Conservation (phyloP, 169 alveolate genomes). For the Toxoplasma gondii region DNA sequence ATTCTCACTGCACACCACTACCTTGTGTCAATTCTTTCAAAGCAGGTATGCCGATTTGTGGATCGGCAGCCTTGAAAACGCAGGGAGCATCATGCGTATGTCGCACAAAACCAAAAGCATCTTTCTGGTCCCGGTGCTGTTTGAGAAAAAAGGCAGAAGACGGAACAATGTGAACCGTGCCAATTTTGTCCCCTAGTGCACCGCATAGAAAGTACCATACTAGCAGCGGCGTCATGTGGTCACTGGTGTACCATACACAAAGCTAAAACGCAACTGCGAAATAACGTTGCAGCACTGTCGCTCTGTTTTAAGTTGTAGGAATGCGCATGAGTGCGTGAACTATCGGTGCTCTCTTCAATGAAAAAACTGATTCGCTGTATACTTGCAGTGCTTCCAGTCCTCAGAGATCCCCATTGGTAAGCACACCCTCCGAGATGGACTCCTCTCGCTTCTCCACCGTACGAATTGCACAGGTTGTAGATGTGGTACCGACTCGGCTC, state of each 20-base stretch:
- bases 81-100: no score
- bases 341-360: not conserved
- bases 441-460: not conserved
- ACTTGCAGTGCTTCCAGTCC: not conserved
- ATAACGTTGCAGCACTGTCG: not conserved
- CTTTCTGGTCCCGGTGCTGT: no score
- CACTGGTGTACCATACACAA: not conserved
- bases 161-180: no score
- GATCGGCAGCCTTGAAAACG: no score
- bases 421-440: not conserved
- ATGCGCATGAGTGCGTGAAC: not conserved
- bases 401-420: not conserved
- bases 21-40: no score
- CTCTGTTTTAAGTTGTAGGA: not conserved
- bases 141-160: no score
- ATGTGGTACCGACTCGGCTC: not conserved
- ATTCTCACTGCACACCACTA: no score
- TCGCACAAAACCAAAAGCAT: no score
- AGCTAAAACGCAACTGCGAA: not conserved
- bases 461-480: not conserved
- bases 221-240: not conserved
- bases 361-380: no score
- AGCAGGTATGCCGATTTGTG: no score
- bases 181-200: no score
- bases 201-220: no score